Conservation (phyloP, 495 filamentous ascomycete species). For the Hyaloscypha hepaticicola region DNA sequence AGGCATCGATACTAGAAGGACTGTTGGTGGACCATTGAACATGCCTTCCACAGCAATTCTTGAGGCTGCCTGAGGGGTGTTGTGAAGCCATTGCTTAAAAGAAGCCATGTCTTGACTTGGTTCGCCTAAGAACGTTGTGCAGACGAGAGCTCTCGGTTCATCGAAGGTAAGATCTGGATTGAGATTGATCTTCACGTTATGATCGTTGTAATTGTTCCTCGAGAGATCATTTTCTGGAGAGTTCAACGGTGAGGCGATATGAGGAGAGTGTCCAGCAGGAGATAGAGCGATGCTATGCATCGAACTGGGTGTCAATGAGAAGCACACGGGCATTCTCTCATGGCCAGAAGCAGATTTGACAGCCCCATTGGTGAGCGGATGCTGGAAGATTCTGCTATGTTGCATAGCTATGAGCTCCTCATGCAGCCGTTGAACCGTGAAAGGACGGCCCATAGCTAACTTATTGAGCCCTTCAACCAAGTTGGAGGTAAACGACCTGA, state of each 20-base stretch:
- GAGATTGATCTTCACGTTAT: conserved; percentile 31
- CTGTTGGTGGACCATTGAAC: conserved; percentile 57
- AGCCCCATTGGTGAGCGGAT: conserved; percentile 43
- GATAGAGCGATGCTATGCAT: conserved; percentile 45
- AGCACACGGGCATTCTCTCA: conserved; percentile 47
- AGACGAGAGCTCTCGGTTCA: conserved; percentile 51
- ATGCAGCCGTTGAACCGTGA: conserved; percentile 48
- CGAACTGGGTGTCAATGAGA: conserved; percentile 48
- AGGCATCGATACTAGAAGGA: conserved; percentile 57
- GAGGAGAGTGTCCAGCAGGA: conserved; percentile 39
- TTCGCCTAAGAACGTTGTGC: conserved; percentile 56
- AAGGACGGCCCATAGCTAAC: conserved; percentile 46
- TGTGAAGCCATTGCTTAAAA: conserved; percentile 57
- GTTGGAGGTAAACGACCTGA: conserved; percentile 51
- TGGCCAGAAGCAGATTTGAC: conserved; percentile 35
- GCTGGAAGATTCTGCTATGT: conserved; percentile 35
- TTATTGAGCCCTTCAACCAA: conserved; percentile 48
- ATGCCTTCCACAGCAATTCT: conserved; percentile 57
- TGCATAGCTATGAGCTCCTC: conserved; percentile 46
- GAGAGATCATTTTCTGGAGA: conserved; percentile 38
- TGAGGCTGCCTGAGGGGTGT: conserved; percentile 44
- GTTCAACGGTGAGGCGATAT: conserved; percentile 42
- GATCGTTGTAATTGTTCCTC: conserved; percentile 18
- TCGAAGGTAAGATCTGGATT: conserved; percentile 51
- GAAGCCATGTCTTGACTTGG: conserved; percentile 56